Conservation (phyloP, 2,329 filamentous ascomycete species). For the Stagonosporopsis chrysanthemi region DNA sequence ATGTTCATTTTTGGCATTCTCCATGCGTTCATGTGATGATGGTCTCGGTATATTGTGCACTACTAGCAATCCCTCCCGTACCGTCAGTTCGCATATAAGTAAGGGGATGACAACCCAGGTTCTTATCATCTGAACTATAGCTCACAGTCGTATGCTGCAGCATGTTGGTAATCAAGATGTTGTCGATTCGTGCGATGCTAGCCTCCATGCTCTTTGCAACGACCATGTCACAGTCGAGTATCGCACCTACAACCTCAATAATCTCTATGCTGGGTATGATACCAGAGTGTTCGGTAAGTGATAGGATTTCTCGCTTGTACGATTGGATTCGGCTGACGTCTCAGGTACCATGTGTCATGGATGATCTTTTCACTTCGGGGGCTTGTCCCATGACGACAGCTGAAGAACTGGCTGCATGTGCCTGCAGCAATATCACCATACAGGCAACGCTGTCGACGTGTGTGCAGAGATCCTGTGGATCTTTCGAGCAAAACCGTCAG, state of each 20-base stretch:
- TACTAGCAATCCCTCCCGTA: background rate
- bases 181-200: constrained; percentile 1
- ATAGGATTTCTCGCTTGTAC: background rate
- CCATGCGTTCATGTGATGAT: background rate
- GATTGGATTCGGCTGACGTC: background rate
- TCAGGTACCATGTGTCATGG: constrained; percentile 21
- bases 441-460: constrained; percentile 19
- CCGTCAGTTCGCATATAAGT: constrained; percentile 7
- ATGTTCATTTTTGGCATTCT: background rate
- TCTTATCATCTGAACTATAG: constrained; percentile 1
- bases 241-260: constrained; percentile 12
- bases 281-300: constrained; percentile 19
- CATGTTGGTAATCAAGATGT: background rate
- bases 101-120: background rate
- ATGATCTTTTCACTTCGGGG: constrained; percentile 17
- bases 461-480: constrained; percentile 19
- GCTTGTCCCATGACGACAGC: constrained; percentile 22
- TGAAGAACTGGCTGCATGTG: constrained; percentile 15
- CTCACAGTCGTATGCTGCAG: background rate
- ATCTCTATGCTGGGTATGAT: constrained; percentile 21
- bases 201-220: constrained; percentile 1
- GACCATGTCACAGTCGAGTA: constrained; percentile 5
- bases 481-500: constrained; percentile 15
- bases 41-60: background rate
- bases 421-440: constrained; percentile 18